Base-by-base conservation (phyloP, 176 grass and related monocot genomes). In the Oryza meyeriana region DNA sequence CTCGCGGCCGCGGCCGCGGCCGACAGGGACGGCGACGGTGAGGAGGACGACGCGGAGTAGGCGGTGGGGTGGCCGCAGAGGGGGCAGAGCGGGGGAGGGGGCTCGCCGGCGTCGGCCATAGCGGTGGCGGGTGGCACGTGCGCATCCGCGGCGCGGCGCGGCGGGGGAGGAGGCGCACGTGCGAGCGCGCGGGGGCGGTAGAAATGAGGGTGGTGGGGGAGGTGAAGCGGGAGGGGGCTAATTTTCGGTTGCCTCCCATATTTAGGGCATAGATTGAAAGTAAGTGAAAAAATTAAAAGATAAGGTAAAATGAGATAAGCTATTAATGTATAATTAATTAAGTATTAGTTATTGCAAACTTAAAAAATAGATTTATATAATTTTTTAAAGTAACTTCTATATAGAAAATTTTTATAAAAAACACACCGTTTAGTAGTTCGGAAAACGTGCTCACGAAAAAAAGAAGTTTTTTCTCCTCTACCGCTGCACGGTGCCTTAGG, bases 11-110 rank as follows among this genome's bases (percentile, higher is more conserved):
- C 34, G 10, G 40, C 40, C 40, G 40, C 10, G 11, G 40, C 1
- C 10, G 42, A 14, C 42, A 16, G 42, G 42, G 42, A 45, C 71
- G 36, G 1, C 7, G 71, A 9, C 27, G 40, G 31, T 1, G 20
- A n/a, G 39, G 78, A 6, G 0, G 72, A 2, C 12, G 77, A 0
- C 8, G 77, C 16, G 32, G 61, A 34, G 18, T 36, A 5, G 26
- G 80, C 3, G 30, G 85, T 22, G 16, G 79, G 85, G 65, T 87
- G 72, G 17, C 85, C 79, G 83, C 83, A 85, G 40, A 85, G 73
- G 0, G 85, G 85, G 73, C 85, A 87, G 31, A 83, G 79, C 9
- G 59, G 35, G 32, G 42, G 57, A 28, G 85, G 85, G 2, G 73
- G 57, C 0, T 77, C 79, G 66, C 57, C 66, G 85, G 58, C 40